Base-by-base conservation (phyloP, 1,284 basidiomycete genomes). In the Rhodotorula sp. region DNA sequence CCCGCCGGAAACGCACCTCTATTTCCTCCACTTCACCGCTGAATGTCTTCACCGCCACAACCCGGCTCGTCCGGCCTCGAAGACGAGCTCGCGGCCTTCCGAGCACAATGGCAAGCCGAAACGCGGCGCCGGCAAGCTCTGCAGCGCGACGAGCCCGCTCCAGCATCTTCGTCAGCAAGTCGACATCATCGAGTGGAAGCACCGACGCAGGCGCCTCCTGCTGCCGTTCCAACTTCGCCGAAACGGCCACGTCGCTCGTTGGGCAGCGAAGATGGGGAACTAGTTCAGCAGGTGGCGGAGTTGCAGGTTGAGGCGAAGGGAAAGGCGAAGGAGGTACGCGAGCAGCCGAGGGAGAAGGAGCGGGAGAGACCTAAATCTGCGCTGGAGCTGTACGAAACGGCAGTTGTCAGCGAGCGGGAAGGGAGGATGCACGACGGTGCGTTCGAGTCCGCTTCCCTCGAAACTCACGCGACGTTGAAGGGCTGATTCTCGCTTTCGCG, bases 361-460 rank as follows among this genome's bases (percentile, higher is more conserved):
- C 58, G 47, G 15, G 59, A 49, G 27, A 52, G 60, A 10, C 71
- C 70, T 3, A 61, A 59, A 48, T 69, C 69, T 15, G 77, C 77
- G 4, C 59, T 78, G 47, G 77, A 77, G 55, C 63, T 74, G 46
- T 78, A 78, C 57, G 48, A 53, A 19, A 59, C 30, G 10, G 77
- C 77, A 2, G 77, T 78, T 2, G 29, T 19, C 34, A 61, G 62
- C n/a, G 77, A 78, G 63, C 67, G 66, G 17, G 72, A 76, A 49
- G 77, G 77, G 15, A 53, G 74, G 24, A 52, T 78, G 39, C 74
- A 74, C 32, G 74, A 75, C 36, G 76, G 73, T 74, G 36, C 56
- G 71, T 36, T 20, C 17, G 27, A 29, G 9, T 7, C 20, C 22
- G 3, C 24, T 27, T 27, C 29, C 44, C 20, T 27, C 22, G 22